Evolutionary conservation across 768 basidiomycete genomes (phyloP).

Genomic region (Mycena olivaceomarginata): DNA sequence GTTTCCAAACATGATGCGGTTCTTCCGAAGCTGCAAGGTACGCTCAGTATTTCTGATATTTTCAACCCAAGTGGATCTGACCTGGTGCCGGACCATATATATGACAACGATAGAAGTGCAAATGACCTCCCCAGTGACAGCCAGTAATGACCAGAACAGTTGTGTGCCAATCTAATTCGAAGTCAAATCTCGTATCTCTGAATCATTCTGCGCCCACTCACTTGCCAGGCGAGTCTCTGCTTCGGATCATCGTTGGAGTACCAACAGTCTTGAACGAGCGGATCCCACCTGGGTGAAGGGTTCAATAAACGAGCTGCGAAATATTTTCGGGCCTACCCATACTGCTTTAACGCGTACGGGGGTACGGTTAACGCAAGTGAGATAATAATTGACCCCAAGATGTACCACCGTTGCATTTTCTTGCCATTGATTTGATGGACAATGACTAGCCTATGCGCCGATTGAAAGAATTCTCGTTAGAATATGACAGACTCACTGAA

Average conservation of each 20-base stretch:
- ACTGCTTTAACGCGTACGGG: slow-evolving; percentile 47
- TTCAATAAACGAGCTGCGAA: no score
- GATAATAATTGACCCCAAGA: slow-evolving; percentile 37
- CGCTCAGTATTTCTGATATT: background rate
- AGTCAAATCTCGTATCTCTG: background rate
- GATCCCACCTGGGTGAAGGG: slow-evolving; percentile 44
- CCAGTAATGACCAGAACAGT: slow-evolving; percentile 42
- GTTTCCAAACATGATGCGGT: background rate
- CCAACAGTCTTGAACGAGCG: slow-evolving; percentile 47
- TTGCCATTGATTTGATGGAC: slow-evolving; percentile 44
- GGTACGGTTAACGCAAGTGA: slow-evolving; percentile 42
- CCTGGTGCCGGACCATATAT: slow-evolving; percentile 46
- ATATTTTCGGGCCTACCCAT: slow-evolving; percentile 37
- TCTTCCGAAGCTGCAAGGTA: background rate
- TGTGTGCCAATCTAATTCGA: slow-evolving; percentile 43
- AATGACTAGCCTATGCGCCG: slow-evolving; percentile 43
- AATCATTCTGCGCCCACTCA: background rate
- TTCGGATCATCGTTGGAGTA: slow-evolving; percentile 43
- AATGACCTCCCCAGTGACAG: slow-evolving; percentile 40
- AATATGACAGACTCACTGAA: slow-evolving; percentile 37
- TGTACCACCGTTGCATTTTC: slow-evolving; percentile 46
- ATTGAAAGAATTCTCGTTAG: background rate
- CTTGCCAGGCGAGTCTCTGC: slow-evolving; percentile 46
- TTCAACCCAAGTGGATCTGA: slow-evolving; percentile 6
- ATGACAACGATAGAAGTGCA: slow-evolving; percentile 32